These are phyloP conservation scores for Penicillium parvum DNA, from an alignment of 495 filamentous ascomycete genomes.

Conservation along the genomic window DNA sequence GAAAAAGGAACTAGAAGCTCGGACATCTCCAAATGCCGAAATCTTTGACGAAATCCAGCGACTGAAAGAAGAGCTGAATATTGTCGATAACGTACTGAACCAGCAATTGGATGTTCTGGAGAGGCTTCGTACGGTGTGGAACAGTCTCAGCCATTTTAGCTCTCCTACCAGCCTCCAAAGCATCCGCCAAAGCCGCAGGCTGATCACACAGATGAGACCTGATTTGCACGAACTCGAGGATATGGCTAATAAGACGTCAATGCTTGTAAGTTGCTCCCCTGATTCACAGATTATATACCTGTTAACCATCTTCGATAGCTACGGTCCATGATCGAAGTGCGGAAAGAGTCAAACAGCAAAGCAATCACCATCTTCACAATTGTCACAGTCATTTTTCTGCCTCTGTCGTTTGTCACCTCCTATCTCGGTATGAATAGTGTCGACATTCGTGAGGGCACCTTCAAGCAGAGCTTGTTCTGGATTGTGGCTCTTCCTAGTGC, in stretches of 20 bases:
- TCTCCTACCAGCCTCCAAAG: background rate
- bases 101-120: conserved; percentile 5
- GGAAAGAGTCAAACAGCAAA: conserved; percentile 11
- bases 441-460: conserved; percentile 44
- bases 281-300: background rate
- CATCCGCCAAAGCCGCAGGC: conserved; percentile 1
- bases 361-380: conserved; percentile 32
- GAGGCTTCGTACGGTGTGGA: background rate
- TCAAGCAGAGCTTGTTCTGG: conserved; percentile 48
- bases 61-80: conserved; percentile 5
- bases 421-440: conserved; percentile 43
- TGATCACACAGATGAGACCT: conserved; percentile 4
- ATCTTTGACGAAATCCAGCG: conserved; percentile 7
- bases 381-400: conserved; percentile 47
- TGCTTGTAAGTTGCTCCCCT: background rate
- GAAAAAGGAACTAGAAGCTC: conserved; percentile 2
- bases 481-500: conserved; percentile 34
- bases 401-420: conserved; percentile 29
- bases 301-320: conserved; percentile 4
- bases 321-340: conserved; percentile 10
- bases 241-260: conserved; percentile 5
- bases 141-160: background rate
- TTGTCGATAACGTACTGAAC: conserved; percentile 5
- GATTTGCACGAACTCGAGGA: conserved; percentile 3
- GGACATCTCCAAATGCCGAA: conserved; percentile 2